Percentiles rank a stretch among this genome's conserved stretches.
Evolutionary conservation across 1,284 basidiomycete genomes (phyloP).

Genomic region (Leucoagaricus sp.): DNA sequence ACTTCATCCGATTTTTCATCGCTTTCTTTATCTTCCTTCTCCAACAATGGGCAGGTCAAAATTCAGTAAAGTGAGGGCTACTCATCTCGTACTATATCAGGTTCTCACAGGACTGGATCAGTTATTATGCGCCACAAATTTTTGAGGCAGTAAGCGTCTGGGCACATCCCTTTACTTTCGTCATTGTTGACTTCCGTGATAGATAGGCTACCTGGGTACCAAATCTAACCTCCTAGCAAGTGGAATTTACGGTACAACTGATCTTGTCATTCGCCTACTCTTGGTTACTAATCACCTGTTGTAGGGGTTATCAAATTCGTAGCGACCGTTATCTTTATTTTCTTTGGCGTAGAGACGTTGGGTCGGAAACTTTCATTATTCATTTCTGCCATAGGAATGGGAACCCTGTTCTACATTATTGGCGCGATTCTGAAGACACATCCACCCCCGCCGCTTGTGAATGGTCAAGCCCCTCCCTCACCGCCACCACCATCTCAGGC

Average conservation of each 20-base stretch:
- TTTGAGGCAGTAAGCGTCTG: slow-evolving; percentile 55
- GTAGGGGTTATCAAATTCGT: slow-evolving; percentile 65
- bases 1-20: slow-evolving; percentile 70
- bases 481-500: slow-evolving; percentile 57
- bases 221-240: slow-evolving; percentile 73
- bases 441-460: slow-evolving; percentile 45
- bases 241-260: slow-evolving; percentile 68
- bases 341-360: slow-evolving; percentile 70
- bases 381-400: slow-evolving; percentile 82
- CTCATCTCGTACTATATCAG: slow-evolving; percentile 46
- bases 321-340: slow-evolving; percentile 55
- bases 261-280: neutral
- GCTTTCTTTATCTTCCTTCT: slow-evolving; percentile 69
- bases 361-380: slow-evolving; percentile 72
- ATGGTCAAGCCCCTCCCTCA: slow-evolving; percentile 17
- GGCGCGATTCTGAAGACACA: slow-evolving; percentile 78
- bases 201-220: slow-evolving; percentile 66
- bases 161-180: neutral
- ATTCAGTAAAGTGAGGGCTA: slow-evolving; percentile 57
- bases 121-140: slow-evolving; percentile 79
- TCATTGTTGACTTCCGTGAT: neutral
- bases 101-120: slow-evolving; percentile 26
- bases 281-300: too few relatives aligned
- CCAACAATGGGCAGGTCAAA: slow-evolving; percentile 75
- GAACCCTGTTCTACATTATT: slow-evolving; percentile 74